phyloP scores from a whole-genome alignment of 495 filamentous ascomycete species.

The Podospora pseudopauciseta region DNA sequence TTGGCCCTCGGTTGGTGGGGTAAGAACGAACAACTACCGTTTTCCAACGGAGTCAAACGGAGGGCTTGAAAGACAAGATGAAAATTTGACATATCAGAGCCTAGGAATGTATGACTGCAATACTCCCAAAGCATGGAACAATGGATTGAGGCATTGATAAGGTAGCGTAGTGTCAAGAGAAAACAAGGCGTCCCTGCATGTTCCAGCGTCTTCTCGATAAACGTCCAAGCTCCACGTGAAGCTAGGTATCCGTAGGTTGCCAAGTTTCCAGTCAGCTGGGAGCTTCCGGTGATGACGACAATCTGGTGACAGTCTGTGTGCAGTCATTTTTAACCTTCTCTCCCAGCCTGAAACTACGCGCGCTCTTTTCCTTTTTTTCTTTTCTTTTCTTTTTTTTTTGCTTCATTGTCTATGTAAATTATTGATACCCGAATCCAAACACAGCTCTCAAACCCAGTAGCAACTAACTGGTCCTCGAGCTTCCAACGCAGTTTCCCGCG shows the following conservation, averaged over 20 bases:
- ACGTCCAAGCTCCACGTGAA: slow-evolving; percentile 7
- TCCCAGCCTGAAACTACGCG: not conserved
- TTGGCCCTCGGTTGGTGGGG: not conserved
- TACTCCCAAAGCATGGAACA: not conserved
- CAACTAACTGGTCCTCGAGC: not conserved
- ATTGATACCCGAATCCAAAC: not conserved
- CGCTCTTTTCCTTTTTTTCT: not conserved
- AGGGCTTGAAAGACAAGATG: not conserved
- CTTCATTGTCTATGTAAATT: not conserved
- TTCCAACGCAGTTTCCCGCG: not conserved
- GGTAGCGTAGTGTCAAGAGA: not conserved
- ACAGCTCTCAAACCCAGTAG: not conserved
- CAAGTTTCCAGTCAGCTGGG: slow-evolving; percentile 1
- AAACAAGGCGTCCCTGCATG: not conserved
- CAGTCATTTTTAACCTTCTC: not conserved
- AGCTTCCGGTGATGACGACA: slow-evolving; percentile 11
- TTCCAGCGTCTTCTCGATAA: not conserved
- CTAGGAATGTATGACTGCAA: not conserved
- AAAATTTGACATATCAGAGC: too few relatives aligned
- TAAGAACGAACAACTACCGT: not conserved
- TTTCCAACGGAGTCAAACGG: not conserved
- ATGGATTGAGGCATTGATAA: not conserved
- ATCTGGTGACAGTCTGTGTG: not conserved
- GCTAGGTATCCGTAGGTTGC: not conserved
- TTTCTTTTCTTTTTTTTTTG: not conserved